Base-by-base conservation (phyloP, 73 alveolate species). In the Paramecium sonneborni region DNA sequence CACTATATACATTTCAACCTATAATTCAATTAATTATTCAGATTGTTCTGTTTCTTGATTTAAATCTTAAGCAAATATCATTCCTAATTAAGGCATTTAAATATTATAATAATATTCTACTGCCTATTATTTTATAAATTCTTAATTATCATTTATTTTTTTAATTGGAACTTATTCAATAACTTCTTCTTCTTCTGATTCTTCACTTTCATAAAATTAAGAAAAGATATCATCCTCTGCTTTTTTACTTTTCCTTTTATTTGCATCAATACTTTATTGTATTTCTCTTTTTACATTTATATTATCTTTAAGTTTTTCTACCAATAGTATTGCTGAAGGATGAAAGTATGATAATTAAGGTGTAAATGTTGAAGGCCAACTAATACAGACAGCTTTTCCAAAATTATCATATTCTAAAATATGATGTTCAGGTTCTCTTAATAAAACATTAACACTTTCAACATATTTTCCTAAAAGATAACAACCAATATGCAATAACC, bases 161-260 rank as follows among this genome's bases (percentile, higher is more conserved):
- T 79, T 79, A 9, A 79, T 34, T 20, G 69, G 76, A 1, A 79
- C 69, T 41, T 30, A 23, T 23, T 79, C 35, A 12, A 43, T 28
- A 12, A 79, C 90, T 20, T 79, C 90, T 23, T 79, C 90, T 12
- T 79, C 76, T 23, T 39, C 69, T 20, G 90, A 46, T 34, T 79
- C 90, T 4, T 62, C 84, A 62, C 84, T 62, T 26, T 79, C 90
- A 79, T 79, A 79, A 79, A 79, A 79, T 44, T 39, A 24, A 24
- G 90, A 79, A 79, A 79, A 79, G 7, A 79, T 79, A 46, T 79
- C 90, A 79, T 79, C 72, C 18, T 79, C 90, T 3, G 68, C 68
- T 21, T 52, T 52, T 15, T 72, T 72, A 24, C 34, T 41, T 37
- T 79, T 41, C 48, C 41, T 79, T 21, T 43, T 79, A 79, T 79